Evolutionary conservation across 2,329 filamentous ascomycete species (phyloP).

Genomic region (Pleomassaria siparia): DNA sequence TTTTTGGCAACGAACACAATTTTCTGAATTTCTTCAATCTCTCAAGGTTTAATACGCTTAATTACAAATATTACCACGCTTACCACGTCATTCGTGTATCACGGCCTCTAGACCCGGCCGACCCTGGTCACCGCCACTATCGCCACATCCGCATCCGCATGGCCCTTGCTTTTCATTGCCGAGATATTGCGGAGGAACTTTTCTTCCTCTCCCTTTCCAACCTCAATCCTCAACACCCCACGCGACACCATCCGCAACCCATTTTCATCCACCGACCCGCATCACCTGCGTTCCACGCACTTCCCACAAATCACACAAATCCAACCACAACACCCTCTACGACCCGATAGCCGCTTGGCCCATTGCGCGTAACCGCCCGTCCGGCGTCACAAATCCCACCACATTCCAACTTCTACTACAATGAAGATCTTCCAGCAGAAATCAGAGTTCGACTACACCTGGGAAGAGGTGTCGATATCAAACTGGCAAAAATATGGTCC

Average conservation of each 20-base stretch:
- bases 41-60: no score
- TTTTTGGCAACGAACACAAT: not conserved
- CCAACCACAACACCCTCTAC: not conserved
- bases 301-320: not conserved
- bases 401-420: slow-evolving; percentile 7
- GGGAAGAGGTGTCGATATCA: slow-evolving; percentile 94
- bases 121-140: slow-evolving; percentile 9
- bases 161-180: slow-evolving; percentile 3
- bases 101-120: not conserved
- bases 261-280: not conserved
- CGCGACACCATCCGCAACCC: not conserved
- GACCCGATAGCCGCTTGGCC: not conserved
- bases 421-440: slow-evolving; percentile 97
- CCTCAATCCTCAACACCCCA: not conserved
- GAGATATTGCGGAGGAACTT: slow-evolving; percentile 2
- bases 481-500: slow-evolving; percentile 99
- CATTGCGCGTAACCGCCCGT: slow-evolving; percentile 8
- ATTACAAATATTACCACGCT: no score
- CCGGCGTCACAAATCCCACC: slow-evolving; percentile 7
- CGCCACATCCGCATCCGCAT: slow-evolving; percentile 1
- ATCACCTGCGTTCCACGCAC: not conserved
- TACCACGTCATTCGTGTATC: slow-evolving; percentile 1
- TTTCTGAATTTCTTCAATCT: not conserved
- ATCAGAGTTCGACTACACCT: slow-evolving; percentile 94
- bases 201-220: slow-evolving; percentile 1